Evolutionary conservation across 345 rosid species (phyloP), one percentile per base, ranked within the genome.

Genomic region (Hypericum perforatum): DNA sequence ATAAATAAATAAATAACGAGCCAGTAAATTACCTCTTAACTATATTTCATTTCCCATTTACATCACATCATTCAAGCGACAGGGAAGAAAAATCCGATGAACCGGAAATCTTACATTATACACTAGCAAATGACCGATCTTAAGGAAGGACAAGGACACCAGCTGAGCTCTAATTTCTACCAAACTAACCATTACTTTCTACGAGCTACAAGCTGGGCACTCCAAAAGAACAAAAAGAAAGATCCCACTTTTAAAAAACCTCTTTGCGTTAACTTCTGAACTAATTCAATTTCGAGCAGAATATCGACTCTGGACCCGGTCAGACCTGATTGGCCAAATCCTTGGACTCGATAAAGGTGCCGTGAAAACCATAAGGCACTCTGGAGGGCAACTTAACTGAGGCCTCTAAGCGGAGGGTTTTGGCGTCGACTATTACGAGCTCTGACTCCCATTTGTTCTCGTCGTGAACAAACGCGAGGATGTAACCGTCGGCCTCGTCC

Each of bases 291-390:
- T n/a, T 43, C 4, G 44, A 8, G 9, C 39, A 2, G 8, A 7
- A 16, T 14, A 14, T 0, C 38, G 7, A 13, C 2, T 39, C n/a
- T 13, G 44, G 36, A 37, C 12, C 5, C 41, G 6, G 39, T 54
- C 61, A 84, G 36, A 83, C 85, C 67, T 91, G 98, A 63, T 62
- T 81, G 52, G 60, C 69, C 82, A 91, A 60, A 43, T 78, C 86
- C 49, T 69, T 68, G 7, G 86, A 68, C 38, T 78, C 78, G 7
- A 91, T 76, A 56, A 87, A 91, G 16, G 98, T 87, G 39, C 98
- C 98, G 56, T 91, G 98, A 55, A 91, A 87, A 7, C 98, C 98
- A 49, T 91, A 91, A 0, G 98, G 98, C 5, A 91, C 95, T 50
- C 98, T 76, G 6, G 96, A 91, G 9, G 95, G 96, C 56, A 91